Conservation (phyloP, 176 grass and related monocot species). For the Canna indica region DNA sequence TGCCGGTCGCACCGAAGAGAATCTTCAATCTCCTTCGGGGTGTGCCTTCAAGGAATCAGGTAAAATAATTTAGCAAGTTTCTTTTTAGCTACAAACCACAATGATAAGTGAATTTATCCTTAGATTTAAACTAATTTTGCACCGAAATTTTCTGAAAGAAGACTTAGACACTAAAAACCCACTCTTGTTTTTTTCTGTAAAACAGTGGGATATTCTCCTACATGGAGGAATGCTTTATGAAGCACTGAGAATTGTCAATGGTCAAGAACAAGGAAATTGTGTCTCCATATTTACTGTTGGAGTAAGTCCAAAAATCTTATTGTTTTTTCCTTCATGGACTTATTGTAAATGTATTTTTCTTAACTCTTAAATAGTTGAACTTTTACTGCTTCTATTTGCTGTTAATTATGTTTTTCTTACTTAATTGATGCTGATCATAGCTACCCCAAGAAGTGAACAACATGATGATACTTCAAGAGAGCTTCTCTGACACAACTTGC, state of each 20-base stretch:
- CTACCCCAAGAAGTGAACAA: conserved; percentile 11
- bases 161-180: neutral
- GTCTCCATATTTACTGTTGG: conserved; percentile 45
- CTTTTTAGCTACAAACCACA: neutral
- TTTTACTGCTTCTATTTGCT: too few species aligned
- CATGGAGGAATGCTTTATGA: conserved; percentile 28
- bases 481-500: conserved; percentile 27
- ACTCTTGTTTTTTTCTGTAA: neutral
- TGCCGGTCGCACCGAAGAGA: conserved; percentile 27
- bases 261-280: conserved; percentile 20
- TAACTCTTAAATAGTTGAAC: too few species aligned
- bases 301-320: conserved; percentile 18
- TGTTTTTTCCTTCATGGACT: neutral
- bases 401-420: neutral
- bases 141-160: neutral
- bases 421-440: neutral
- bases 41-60: conserved; percentile 24
- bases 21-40: conserved; percentile 34
- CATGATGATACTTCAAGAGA: conserved; percentile 59
- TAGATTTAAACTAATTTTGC: neutral
- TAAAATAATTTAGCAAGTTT: neutral
- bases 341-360: neutral
- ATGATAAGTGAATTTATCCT: too few species aligned
- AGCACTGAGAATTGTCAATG: conserved; percentile 26
- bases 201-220: conserved; percentile 55